Conservation (phyloP, 2,329 filamentous ascomycete species). For the Zymoseptoria crescenta region DNA sequence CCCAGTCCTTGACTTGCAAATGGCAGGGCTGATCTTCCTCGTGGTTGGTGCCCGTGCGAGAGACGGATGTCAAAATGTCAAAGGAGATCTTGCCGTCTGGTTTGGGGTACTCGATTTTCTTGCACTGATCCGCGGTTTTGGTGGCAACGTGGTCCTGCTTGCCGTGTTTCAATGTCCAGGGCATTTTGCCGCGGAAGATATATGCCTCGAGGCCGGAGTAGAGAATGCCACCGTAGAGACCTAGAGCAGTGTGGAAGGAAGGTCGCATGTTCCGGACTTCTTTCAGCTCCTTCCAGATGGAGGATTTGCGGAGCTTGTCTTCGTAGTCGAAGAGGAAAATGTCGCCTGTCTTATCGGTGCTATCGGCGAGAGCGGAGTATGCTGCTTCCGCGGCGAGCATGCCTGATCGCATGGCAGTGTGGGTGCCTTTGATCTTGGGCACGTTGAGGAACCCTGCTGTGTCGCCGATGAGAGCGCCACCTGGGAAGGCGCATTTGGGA, state of each 20-base stretch:
- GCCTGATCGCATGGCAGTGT: constrained; percentile 94
- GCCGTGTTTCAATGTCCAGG: constrained; percentile 89
- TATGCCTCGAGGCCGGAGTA: constrained; percentile 93
- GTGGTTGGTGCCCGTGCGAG: constrained; percentile 92
- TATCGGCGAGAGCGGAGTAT: constrained; percentile 60
- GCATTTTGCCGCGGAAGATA: constrained; percentile 71
- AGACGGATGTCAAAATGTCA: constrained; percentile 92
- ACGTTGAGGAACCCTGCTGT: constrained; percentile 96
- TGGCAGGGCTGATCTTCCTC: constrained; percentile 98
- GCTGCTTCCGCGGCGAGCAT: constrained; percentile 93
- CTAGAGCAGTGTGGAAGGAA: constrained; percentile 81
- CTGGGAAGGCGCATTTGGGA: constrained; percentile 92
- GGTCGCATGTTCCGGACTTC: constrained; percentile 97
- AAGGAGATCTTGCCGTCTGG: constrained; percentile 93
- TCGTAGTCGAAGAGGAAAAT: constrained; percentile 95
- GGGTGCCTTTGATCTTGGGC: constrained; percentile 96
- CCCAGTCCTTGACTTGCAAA: constrained; percentile 91
- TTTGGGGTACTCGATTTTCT: constrained; percentile 94
- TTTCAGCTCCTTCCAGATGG: constrained; percentile 89
- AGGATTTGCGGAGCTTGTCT: constrained; percentile 72
- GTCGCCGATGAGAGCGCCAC: constrained; percentile 90
- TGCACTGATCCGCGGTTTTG: constrained; percentile 66
- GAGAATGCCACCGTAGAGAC: constrained; percentile 78
- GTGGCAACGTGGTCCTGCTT: constrained; percentile 70
- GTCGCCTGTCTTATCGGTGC: constrained; percentile 51